Base-by-base conservation (phyloP, 2,329 filamentous ascomycete species). In the Herpotrichia juniperi region DNA sequence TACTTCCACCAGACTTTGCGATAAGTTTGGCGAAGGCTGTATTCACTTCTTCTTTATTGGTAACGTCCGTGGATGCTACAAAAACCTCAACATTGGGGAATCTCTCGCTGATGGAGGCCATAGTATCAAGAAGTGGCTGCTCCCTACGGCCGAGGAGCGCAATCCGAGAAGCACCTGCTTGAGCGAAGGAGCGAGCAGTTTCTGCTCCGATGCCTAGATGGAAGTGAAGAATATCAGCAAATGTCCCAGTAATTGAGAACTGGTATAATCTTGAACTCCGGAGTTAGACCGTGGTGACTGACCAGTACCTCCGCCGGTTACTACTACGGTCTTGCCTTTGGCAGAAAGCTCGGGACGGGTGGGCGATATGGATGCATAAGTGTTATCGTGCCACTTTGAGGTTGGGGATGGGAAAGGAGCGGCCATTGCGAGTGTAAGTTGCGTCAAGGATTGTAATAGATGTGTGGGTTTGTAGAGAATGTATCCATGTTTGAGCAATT, bases 131-230 rank as follows among this genome's bases (percentile, higher is more conserved):
- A 2, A 71, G 55, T 30, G 73, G 58, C 57, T 66, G 31, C 67
- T 56, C 53, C 21, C 59, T 64, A 17, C 79, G 76, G 21, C 78
- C 79, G 1, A 81, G 59, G 6, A 83, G 68, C 8, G 70, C 72
- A 42, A 83, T 77, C 0, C 66, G 65, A 37, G 72, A 63, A 1
- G 78, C 78, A 7, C 78, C 77, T 49, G 79, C 77, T 56, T 64
- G 40, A 10, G 78, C 78, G 46, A 81, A 82, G 54, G 59, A 64
- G 21, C 46, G 63, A 5, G 77, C 76, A 5, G 74, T 80, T 42
- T 69, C 75, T 35, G 68, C 69, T 28, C 79, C 78, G 31, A 82
- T 81, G 11, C 79, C 79, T 3, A n/a, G 63, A n/a, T n/a, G n/a
- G n/a, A n/a, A n/a, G n/a, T n/a, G n/a, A n/a, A n/a, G n/a, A n/a